Evolutionary conservation across 441 rosid genomes (phyloP), one percentile per base, ranked within the genome.

Genomic region (Adansonia rubrostipa): DNA sequence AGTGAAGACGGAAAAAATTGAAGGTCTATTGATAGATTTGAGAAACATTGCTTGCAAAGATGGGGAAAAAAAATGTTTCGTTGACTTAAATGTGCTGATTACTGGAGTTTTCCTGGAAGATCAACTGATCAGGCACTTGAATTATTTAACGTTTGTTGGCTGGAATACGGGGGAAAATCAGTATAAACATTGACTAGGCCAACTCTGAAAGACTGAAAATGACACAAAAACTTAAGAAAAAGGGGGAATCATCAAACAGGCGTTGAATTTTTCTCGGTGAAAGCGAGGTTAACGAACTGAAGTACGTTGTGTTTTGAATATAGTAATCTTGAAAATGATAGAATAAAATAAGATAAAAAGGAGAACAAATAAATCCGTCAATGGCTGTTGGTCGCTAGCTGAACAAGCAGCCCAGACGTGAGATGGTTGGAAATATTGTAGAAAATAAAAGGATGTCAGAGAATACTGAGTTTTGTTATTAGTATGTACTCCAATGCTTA

Each of bases 131-230:
- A 40, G 63, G 63, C 24, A 54, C 28, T 33, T 54, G 9, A 54
- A 51, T 53, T 36, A 54, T 54, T 54, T 36, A 72, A 54, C 50
- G 22, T 2, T 71, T 15, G 42, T 28, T 24, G 22, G 20, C 4
- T 28, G 62, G 47, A 8, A 50, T 28, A 40, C 3, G 36, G 64
- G 64, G 64, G 4, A 40, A 72, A 54, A 36, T 17, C 17, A 72
- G 64, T 3, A 72, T 56, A 19, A 54, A 10, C 28, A 17, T 54
- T 53, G 50, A 36, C 51, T 36, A 17, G 36, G 22, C 36, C 64
- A 36, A 72, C 64, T 72, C 51, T 72, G n/a, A 56, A 33, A n/a
- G 28, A 72, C 40, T 72, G 76, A 72, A 56, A 72, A 36, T 56
- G 64, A 72, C 76, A 5, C 4, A 17, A 54, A 72, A 36, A 5